Evolutionary conservation across 78 protist genomes (phyloP).

Genomic region (Dictyostelium purpureum): DNA sequence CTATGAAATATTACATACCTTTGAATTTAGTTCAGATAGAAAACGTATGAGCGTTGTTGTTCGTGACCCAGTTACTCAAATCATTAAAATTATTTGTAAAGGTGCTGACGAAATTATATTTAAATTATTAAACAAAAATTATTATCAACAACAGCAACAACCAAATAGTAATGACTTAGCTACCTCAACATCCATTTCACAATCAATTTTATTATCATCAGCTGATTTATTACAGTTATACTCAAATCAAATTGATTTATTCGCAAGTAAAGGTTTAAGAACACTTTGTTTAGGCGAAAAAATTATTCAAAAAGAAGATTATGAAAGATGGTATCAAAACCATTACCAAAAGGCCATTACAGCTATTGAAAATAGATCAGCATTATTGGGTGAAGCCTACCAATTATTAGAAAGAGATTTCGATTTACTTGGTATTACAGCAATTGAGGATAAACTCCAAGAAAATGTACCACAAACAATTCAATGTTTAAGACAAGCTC

Average conservation of each 20-base stretch:
- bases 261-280: conserved; percentile 90
- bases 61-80: background rate
- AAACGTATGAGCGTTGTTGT: conserved; percentile 90
- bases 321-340: conserved; percentile 65
- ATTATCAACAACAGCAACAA: background rate
- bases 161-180: too few species aligned
- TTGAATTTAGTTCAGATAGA: conserved; percentile 88
- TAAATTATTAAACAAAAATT: background rate
- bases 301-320: conserved; percentile 61
- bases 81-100: conserved; percentile 73
- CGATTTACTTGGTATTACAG: conserved; percentile 94
- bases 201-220: background rate
- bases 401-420: conserved; percentile 82
- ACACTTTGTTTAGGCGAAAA: conserved; percentile 89
- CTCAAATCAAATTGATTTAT: conserved; percentile 59
- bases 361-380: conserved; percentile 15
- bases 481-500: conserved; percentile 81
- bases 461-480: conserved; percentile 87
- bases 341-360: conserved; percentile 30
- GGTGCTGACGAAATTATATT: conserved; percentile 89
- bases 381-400: conserved; percentile 17
- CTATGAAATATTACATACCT: conserved; percentile 74
- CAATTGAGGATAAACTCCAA: conserved; percentile 97
- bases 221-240: background rate
- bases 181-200: background rate